phyloP scores from a whole-genome alignment of 345 rosid species.

The Nasturtium officinale region DNA sequence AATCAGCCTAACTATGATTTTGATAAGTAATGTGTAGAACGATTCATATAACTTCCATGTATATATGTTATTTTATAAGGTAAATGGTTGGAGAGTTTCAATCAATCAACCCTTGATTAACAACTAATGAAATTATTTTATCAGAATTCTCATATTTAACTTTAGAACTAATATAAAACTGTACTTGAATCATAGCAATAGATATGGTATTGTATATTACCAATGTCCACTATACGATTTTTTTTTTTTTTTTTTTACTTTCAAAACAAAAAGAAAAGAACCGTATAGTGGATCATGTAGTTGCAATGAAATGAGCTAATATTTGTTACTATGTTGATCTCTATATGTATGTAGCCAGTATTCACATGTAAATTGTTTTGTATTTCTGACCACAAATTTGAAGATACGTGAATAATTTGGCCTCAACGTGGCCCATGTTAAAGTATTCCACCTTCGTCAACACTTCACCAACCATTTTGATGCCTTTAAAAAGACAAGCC shows the following conservation, averaged over 20 bases:
- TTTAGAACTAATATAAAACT: not conserved
- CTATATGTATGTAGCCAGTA: not conserved
- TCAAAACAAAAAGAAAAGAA: not conserved
- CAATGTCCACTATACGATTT: no score
- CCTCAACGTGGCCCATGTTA: slow-evolving; percentile 41
- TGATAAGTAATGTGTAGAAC: slow-evolving; percentile 1
- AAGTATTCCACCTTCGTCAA: slow-evolving; percentile 41
- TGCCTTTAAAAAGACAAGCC: slow-evolving; percentile 11
- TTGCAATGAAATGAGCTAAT: not conserved
- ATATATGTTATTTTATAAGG: not conserved
- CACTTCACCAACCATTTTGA: slow-evolving; percentile 39
- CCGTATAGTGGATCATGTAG: not conserved
- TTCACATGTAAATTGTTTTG: not conserved
- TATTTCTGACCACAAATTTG: slow-evolving; percentile 23
- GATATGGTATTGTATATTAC: not conserved
- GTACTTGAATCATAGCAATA: not conserved
- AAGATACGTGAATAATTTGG: slow-evolving; percentile 17
- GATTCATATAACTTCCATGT: not conserved
- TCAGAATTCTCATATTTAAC: not conserved
- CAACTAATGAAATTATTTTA: not conserved
- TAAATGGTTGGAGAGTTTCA: not conserved
- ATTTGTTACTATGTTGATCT: not conserved
- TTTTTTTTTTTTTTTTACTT: no score
- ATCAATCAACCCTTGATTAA: not conserved
- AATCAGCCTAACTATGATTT: slow-evolving; percentile 3